phyloP scores from a whole-genome alignment of 116 monocot genomes.

The Iris pallida region DNA sequence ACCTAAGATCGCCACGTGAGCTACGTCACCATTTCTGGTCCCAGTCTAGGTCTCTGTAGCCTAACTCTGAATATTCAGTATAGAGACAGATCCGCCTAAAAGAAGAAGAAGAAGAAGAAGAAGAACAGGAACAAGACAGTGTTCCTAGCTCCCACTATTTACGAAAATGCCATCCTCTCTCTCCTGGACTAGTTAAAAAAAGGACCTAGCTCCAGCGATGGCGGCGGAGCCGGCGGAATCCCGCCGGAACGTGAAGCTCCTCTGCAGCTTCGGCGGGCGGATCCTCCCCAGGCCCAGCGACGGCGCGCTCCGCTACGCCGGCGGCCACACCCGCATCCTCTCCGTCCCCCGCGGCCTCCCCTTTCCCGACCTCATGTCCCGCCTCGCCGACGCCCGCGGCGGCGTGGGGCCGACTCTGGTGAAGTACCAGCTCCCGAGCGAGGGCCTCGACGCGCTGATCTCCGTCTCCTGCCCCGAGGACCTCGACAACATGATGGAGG shows the following conservation, averaged over 20 bases:
- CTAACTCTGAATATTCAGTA: too few species aligned
- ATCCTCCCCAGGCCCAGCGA: slow-evolving; percentile 78
- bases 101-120: too few species aligned
- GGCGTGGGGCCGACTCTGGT: slow-evolving; percentile 31
- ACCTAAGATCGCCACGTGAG: too few species aligned
- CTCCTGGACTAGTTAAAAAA: too few species aligned
- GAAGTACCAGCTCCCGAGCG: slow-evolving; percentile 89
- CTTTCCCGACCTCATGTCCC: slow-evolving; percentile 37
- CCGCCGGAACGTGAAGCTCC: slow-evolving; percentile 45
- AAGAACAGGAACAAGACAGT: too few species aligned
- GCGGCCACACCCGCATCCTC: slow-evolving; percentile 77
- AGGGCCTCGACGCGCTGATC: slow-evolving; percentile 85
- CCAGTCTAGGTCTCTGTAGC: too few species aligned
- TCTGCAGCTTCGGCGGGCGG: slow-evolving; percentile 76
- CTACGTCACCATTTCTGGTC: too few species aligned
- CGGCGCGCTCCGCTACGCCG: slow-evolving; percentile 65
- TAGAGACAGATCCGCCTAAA: too few species aligned
- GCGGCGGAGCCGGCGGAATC: slow-evolving; percentile 7
- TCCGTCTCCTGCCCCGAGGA: slow-evolving; percentile 79
- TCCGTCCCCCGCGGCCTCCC: slow-evolving; percentile 37
- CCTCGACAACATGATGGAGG: slow-evolving; percentile 94
- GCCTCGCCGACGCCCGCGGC: slow-evolving; percentile 43
- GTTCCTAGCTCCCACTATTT: too few species aligned
- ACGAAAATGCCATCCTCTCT: too few species aligned
- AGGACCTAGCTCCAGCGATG: not conserved